phyloP scores from a whole-genome alignment of 805 yeast genomes.

The Hermanozyma aechmeae region DNA sequence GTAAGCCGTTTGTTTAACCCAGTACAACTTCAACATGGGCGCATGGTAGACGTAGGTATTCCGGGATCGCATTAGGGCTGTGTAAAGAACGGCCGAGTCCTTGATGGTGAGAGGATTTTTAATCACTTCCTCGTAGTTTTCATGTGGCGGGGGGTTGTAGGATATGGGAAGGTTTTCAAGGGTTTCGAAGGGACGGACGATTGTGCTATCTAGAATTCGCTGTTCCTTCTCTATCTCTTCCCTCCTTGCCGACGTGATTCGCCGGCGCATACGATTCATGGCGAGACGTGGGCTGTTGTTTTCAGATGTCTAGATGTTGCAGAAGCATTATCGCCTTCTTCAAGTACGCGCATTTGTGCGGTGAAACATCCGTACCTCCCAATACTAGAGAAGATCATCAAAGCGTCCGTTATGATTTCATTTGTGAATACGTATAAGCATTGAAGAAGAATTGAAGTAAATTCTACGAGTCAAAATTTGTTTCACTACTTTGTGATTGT shows the following conservation, averaged over 20 bases:
- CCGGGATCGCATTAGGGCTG: slow-evolving; percentile 67
- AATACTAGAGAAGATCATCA: no score
- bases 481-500: no score
- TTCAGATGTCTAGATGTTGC: no score
- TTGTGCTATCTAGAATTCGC: slow-evolving; percentile 21
- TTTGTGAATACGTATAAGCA: no score
- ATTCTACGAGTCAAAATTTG: no score
- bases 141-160: slow-evolving; percentile 51
- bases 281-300: no score
- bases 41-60: slow-evolving; percentile 46
- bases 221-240: slow-evolving; percentile 36
- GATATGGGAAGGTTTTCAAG: slow-evolving; percentile 64
- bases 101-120: slow-evolving; percentile 59
- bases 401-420: no score
- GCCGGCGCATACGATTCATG: slow-evolving; percentile 34
- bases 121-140: slow-evolving; percentile 38
- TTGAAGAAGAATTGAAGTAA: no score
- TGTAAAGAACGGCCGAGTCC: slow-evolving; percentile 65
- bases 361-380: no score
- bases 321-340: no score
- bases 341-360: no score
- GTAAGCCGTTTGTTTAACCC: slow-evolving; percentile 65
- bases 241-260: slow-evolving; percentile 31
- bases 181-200: slow-evolving; percentile 56
- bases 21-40: slow-evolving; percentile 67